phyloP scores from a whole-genome alignment of 2,329 filamentous ascomycete genomes.

The Sporothrix mexicana region DNA sequence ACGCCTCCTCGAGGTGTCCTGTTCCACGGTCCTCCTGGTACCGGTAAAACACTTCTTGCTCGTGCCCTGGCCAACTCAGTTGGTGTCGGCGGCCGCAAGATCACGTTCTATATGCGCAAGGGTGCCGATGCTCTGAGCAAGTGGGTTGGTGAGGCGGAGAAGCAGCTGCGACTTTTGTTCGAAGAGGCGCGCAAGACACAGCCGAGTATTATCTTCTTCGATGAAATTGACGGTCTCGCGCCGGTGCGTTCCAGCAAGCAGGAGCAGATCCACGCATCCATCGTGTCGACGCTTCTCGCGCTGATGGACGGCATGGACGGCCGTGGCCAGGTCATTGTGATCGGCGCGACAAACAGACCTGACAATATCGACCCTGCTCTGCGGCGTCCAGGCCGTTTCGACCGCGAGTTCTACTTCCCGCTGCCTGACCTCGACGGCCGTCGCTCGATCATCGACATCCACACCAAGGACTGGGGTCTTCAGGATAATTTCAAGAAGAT shows the following conservation, averaged over 20 bases:
- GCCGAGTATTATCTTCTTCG: conserved; percentile 99
- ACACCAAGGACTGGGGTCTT: conserved; percentile 92
- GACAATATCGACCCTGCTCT: conserved; percentile 97
- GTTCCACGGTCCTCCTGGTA: conserved; percentile 96
- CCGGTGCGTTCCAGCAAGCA: conserved; percentile 97
- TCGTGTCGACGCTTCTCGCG: conserved; percentile 90
- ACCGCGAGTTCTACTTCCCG: conserved; percentile 97
- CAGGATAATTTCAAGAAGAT: conserved; percentile 79
- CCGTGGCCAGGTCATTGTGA: conserved; percentile 97
- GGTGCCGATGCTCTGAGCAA: conserved; percentile 97
- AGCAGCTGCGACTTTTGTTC: conserved; percentile 89
- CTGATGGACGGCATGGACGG: conserved; percentile 98
- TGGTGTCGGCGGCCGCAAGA: conserved; percentile 86
- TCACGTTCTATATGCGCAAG: conserved; percentile 99
- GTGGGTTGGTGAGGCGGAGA: conserved; percentile 98
- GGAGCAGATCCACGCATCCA: conserved; percentile 97
- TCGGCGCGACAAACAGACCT: conserved; percentile 96
- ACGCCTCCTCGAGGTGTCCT: conserved; percentile 93
- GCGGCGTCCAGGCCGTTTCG: conserved; percentile 90
- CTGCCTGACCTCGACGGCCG: conserved; percentile 81
- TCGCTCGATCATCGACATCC: conserved; percentile 88
- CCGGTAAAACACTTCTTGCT: conserved; percentile 96
- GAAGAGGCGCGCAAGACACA: conserved; percentile 95
- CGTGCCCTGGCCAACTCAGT: conserved; percentile 90
- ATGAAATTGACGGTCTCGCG: conserved; percentile 96